Percentiles rank a stretch among this genome's conserved stretches.
phyloP scores from a whole-genome alignment of 2,329 filamentous ascomycete genomes.

The Sporothrix phasma region DNA sequence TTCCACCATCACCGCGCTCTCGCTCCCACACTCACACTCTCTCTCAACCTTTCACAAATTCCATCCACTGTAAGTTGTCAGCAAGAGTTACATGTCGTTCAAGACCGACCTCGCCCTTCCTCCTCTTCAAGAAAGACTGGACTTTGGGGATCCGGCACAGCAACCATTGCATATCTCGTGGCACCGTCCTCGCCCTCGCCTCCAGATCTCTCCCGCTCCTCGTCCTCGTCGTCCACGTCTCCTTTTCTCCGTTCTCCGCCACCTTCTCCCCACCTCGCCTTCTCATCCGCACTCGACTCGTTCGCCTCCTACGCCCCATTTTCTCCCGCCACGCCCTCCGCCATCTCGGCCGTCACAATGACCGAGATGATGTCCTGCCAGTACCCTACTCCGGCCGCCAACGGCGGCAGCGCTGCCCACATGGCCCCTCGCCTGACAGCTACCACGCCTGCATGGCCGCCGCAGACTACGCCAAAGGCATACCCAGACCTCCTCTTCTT shows the following conservation, averaged over 20 bases:
- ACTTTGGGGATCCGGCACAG: slow-evolving; percentile 25
- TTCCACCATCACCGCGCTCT: neutral
- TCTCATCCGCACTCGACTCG: neutral
- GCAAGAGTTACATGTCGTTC: slow-evolving; percentile 19
- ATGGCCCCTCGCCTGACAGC: slow-evolving; percentile 31
- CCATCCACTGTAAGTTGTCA: slow-evolving; percentile 11
- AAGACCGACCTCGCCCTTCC: slow-evolving; percentile 30
- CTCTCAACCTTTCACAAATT: neutral
- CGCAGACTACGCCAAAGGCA: slow-evolving; percentile 10
- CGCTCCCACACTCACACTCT: neutral
- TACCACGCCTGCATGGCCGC: slow-evolving; percentile 28
- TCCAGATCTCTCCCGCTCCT: slow-evolving; percentile 4
- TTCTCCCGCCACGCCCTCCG: neutral
- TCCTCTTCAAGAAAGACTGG: slow-evolving; percentile 26
- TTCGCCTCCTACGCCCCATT: neutral
- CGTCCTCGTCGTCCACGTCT: slow-evolving; percentile 2
- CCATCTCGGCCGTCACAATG: slow-evolving; percentile 24
- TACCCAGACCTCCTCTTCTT: slow-evolving; percentile 22
- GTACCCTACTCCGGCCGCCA: slow-evolving; percentile 35
- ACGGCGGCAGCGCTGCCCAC: slow-evolving; percentile 27
- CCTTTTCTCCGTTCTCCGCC: slow-evolving; percentile 1
- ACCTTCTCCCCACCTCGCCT: slow-evolving; percentile 3
- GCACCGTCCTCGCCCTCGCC: slow-evolving; percentile 17
- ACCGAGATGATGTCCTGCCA: slow-evolving; percentile 41
- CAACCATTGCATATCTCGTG: slow-evolving; percentile 22